Conservation (phyloP, 1,139 yeast species). For the Blastobotrys aristatus region DNA sequence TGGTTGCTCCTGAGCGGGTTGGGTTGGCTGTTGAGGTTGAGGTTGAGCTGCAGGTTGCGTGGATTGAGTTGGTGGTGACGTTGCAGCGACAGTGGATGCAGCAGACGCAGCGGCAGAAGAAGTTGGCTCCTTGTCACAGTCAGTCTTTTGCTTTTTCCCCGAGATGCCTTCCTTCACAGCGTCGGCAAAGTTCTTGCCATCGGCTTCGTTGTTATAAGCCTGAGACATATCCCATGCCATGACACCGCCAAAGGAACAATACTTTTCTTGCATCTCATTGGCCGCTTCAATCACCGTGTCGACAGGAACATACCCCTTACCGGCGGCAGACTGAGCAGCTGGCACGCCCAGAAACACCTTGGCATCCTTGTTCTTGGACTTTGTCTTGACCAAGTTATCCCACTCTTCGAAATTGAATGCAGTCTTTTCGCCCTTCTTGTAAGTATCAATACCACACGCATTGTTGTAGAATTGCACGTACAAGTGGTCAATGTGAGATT, state of each 20-base stretch:
- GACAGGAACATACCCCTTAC: constrained; percentile 54
- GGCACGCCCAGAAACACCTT: constrained; percentile 68
- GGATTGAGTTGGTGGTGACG: constrained; percentile 17
- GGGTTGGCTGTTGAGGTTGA: background rate
- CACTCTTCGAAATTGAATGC: constrained; percentile 85
- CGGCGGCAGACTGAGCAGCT: constrained; percentile 61
- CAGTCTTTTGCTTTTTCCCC: constrained; percentile 40
- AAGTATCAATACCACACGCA: constrained; percentile 54
- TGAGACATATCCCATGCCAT: constrained; percentile 92
- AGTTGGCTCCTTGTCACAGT: constrained; percentile 22
- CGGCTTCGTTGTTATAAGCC: constrained; percentile 47
- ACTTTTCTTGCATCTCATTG: constrained; percentile 31
- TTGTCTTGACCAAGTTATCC: constrained; percentile 69
- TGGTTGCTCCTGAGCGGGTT: background rate
- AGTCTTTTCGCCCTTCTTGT: constrained; percentile 31
- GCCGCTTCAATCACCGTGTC: constrained; percentile 21
- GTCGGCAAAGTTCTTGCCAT: constrained; percentile 40
- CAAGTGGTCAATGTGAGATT: constrained; percentile 71
- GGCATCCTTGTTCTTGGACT: constrained; percentile 58
- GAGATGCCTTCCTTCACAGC: constrained; percentile 38
- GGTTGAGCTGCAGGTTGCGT: background rate
- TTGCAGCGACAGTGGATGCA: constrained; percentile 14
- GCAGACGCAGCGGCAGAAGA: constrained; percentile 13
- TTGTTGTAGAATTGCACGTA: constrained; percentile 93
- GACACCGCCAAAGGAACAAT: constrained; percentile 68